Base-by-base conservation (phyloP, 2,329 filamentous ascomycete genomes). In the Alternaria ethzedia region DNA sequence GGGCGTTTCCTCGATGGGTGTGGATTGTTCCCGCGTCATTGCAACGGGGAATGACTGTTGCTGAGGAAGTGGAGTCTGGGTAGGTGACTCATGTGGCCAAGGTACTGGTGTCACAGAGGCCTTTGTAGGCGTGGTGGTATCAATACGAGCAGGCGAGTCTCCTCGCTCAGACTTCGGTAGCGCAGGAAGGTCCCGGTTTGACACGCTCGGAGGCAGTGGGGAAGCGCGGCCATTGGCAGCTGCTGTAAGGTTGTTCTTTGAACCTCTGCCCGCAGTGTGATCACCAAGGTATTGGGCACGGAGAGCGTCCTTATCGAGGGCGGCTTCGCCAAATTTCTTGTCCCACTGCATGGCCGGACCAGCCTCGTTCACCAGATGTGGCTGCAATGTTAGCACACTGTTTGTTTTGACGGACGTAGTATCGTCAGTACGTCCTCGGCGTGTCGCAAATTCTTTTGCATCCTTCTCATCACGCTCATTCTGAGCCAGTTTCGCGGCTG, bases 311-410 rank as follows among this genome's bases (percentile, higher is more conserved):
- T 96, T 96, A 73, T 94, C 94, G 86, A 95, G 91, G 5, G 91
- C 86, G 72, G 95, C 90, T 82, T 97, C 97, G 81, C 98, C 96
- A 77, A 97, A 98, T 73, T 93, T 94, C 79, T 89, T 96, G 30
- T 95, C 93, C 96, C 96, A 99, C 80, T 97, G 97, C 90, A 99
- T 91, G 1, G 96, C 96, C 23, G 94, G 92, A 9, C 92, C 96
- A 17, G 94, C 95, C 78, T 97, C 96, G 57, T 86, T 93, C 74
- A 94, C 86, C 65, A 98, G 91, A 57, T 89, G 87, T 2, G 94
- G 91, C 76, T 97, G 94, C 50, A 98, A 83, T 4, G 94, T 97
- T 75, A 97, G 86, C 59, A 97, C 88, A 69, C 96, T 99, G 79
- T 90, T 94, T 4, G 94, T 97, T 86, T 96, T 97, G 47, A 82